These are phyloP conservation scores for Ustilago shanxiensis DNA, from an alignment of 1,284 basidiomycete species.

Conservation along the genomic window DNA sequence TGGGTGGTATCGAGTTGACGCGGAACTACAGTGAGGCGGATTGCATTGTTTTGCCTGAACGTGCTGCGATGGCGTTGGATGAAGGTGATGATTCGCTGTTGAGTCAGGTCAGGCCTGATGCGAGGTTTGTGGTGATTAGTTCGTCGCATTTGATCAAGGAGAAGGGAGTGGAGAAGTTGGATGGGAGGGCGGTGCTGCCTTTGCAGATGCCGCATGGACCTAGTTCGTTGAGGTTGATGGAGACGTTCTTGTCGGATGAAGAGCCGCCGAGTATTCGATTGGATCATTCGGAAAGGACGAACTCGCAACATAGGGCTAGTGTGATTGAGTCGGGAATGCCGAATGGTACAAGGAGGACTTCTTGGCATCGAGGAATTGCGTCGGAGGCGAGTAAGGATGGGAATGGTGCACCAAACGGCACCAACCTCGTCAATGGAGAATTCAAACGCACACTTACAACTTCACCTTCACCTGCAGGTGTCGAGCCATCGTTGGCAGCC, in stretches of 20 bases:
- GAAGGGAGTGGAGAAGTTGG: slow-evolving; percentile 23
- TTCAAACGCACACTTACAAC: neutral
- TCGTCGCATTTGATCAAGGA: slow-evolving; percentile 19
- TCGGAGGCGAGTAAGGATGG: neutral
- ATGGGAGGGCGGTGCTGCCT: slow-evolving; percentile 36
- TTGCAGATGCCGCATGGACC: slow-evolving; percentile 57
- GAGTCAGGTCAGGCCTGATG: slow-evolving; percentile 24
- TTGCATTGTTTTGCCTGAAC: slow-evolving; percentile 40
- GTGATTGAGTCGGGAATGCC: slow-evolving; percentile 17
- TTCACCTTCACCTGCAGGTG: too few relatives aligned
- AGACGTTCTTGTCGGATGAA: slow-evolving; percentile 44
- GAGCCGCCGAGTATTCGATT: slow-evolving; percentile 39
- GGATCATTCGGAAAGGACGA: slow-evolving; percentile 10
- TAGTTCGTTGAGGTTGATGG: slow-evolving; percentile 41
- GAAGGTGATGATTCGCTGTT: slow-evolving; percentile 23
- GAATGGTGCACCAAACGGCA: neutral
- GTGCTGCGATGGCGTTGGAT: slow-evolving; percentile 11
- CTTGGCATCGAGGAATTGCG: slow-evolving; percentile 5
- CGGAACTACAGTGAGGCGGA: slow-evolving; percentile 35
- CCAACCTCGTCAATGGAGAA: neutral
- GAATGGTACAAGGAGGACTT: slow-evolving; percentile 9
- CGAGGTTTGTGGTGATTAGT: slow-evolving; percentile 35
- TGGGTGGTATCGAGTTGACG: slow-evolving; percentile 33
- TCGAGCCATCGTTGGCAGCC: too few relatives aligned
- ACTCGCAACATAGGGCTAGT: slow-evolving; percentile 21